Conservation (phyloP, 2,329 filamentous ascomycete species). For the Fusarium lateritium region DNA sequence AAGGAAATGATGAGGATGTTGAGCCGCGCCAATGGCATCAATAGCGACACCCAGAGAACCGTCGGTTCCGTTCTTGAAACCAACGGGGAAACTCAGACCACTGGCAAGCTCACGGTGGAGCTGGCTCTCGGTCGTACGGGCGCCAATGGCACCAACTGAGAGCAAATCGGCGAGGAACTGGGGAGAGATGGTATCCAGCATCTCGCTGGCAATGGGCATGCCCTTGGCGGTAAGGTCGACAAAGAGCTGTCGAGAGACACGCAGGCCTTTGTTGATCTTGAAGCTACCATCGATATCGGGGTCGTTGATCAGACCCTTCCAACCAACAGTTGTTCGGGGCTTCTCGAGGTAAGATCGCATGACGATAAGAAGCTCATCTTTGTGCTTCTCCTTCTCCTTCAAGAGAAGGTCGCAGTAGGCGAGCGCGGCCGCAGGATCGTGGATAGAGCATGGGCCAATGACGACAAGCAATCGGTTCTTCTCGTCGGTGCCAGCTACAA, state of each 20-base stretch:
- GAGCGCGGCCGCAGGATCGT: slow-evolving; percentile 90
- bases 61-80: slow-evolving; percentile 99
- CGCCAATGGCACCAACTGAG: slow-evolving; percentile 92
- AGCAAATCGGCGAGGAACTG: slow-evolving; percentile 96
- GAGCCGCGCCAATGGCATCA: slow-evolving; percentile 94
- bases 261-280: slow-evolving; percentile 98
- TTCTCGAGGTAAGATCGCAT: slow-evolving; percentile 99
- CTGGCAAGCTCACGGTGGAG: slow-evolving; percentile 95
- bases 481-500: slow-evolving; percentile 77
- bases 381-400: slow-evolving; percentile 87
- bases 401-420: slow-evolving; percentile 92
- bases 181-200: slow-evolving; percentile 97
- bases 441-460: slow-evolving; percentile 96
- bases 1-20: slow-evolving; percentile 95
- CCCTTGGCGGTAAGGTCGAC: slow-evolving; percentile 91
- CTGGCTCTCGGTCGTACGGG: slow-evolving; percentile 96
- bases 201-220: slow-evolving; percentile 97
- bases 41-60: slow-evolving; percentile 90
- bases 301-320: slow-evolving; percentile 99
- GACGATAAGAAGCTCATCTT: slow-evolving; percentile 90
- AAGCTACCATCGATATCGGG: slow-evolving; percentile 98
- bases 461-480: slow-evolving; percentile 78
- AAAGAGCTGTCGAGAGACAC: slow-evolving; percentile 89
- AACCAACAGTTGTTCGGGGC: slow-evolving; percentile 96
- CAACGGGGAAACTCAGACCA: slow-evolving; percentile 95